Percentiles rank a stretch among this genome's conserved stretches.
phyloP scores from a whole-genome alignment of 1,284 basidiomycete genomes.

The Mycosarcoma maydis region DNA sequence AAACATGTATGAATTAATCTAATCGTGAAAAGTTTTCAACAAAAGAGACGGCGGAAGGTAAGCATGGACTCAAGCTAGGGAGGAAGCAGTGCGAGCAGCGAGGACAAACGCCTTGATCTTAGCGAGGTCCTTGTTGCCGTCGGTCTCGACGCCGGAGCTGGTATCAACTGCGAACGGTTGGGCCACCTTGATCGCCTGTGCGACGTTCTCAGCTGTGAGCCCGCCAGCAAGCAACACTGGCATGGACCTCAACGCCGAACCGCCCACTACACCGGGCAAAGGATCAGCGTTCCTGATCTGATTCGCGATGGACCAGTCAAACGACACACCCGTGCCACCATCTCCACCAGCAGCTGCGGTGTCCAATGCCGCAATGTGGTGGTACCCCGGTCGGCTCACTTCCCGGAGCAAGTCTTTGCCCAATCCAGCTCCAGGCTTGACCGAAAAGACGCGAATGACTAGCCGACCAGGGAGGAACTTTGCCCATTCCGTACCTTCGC shows the following conservation, averaged over 20 bases:
- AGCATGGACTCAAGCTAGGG: not conserved
- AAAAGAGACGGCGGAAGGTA: no score
- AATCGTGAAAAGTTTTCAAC: no score
- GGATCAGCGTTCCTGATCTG: slow-evolving; percentile 37
- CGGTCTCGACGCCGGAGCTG: slow-evolving; percentile 61
- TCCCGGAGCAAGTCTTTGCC: slow-evolving; percentile 44
- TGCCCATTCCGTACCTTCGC: slow-evolving; percentile 60
- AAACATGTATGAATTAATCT: no score
- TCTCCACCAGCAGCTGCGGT: slow-evolving; percentile 45
- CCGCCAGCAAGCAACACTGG: slow-evolving; percentile 64
- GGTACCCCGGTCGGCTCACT: slow-evolving; percentile 53
- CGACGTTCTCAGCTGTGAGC: slow-evolving; percentile 56
- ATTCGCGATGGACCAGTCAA: slow-evolving; percentile 57
- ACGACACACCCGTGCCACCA: slow-evolving; percentile 57
- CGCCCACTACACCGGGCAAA: slow-evolving; percentile 22
- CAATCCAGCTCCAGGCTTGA: slow-evolving; percentile 21
- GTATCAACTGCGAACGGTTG: slow-evolving; percentile 59
- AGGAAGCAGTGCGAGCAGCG: slow-evolving; percentile 3
- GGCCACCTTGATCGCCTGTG: slow-evolving; percentile 38
- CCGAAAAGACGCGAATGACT: slow-evolving; percentile 63
- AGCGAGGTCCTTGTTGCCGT: slow-evolving; percentile 55
- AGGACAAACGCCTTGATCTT: slow-evolving; percentile 57
- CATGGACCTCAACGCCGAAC: slow-evolving; percentile 17
- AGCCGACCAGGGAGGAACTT: slow-evolving; percentile 60
- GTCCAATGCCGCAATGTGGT: slow-evolving; percentile 62